phyloP scores from a whole-genome alignment of 140 eudicot species.

The Oenanthe javanica region DNA sequence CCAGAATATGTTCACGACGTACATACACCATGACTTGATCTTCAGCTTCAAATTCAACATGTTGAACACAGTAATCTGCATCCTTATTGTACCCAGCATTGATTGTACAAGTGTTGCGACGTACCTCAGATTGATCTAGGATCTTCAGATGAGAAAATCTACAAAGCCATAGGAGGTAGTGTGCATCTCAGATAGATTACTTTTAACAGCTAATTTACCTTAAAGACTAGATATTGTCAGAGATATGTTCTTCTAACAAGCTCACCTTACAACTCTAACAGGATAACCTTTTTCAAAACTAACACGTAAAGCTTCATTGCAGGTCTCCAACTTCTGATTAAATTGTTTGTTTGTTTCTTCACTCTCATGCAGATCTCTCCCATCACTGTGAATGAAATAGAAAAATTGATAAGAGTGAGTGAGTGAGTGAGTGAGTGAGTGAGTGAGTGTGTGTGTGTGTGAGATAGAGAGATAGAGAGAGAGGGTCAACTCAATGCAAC shows the following conservation, averaged over 20 bases:
- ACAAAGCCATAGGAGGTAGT: neutral
- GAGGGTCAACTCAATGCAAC: neutral
- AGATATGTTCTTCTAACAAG: neutral
- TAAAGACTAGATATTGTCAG: neutral
- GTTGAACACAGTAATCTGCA: neutral
- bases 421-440: no score
- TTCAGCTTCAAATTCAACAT: neutral
- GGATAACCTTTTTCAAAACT: slow-evolving; percentile 88
- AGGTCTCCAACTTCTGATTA: slow-evolving; percentile 60
- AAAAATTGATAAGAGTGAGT: neutral
- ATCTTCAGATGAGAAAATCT: neutral
- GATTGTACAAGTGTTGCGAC: neutral
- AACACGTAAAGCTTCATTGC: slow-evolving; percentile 65
- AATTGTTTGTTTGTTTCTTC: slow-evolving; percentile 67
- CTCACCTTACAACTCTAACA: slow-evolving; percentile 84
- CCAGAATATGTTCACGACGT: neutral
- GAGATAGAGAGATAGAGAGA: no score
- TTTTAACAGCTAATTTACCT: neutral
- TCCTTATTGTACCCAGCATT: neutral
- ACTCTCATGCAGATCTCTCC: slow-evolving; percentile 65
- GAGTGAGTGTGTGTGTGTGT: no score
- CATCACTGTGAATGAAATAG: slow-evolving; percentile 41
- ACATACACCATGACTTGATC: slow-evolving; percentile 7
- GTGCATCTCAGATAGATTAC: neutral
- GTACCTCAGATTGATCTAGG: neutral